Evolutionary conservation across 2,329 filamentous ascomycete genomes (phyloP), one percentile per base, ranked within the genome.

Genomic region (Penicillium sp.): DNA sequence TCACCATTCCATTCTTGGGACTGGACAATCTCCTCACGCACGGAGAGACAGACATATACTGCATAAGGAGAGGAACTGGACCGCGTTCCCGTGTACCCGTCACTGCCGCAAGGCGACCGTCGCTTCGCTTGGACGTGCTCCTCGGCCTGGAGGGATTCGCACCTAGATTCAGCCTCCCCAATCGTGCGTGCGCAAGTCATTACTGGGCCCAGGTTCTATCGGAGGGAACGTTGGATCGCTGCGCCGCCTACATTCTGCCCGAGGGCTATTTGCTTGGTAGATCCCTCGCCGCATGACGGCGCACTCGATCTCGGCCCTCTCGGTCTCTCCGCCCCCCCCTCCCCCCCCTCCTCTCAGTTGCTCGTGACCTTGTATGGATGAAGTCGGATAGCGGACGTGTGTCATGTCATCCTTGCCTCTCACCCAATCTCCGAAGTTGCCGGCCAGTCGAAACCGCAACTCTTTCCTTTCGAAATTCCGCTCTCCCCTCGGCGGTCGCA

Each of bases 381-480:
- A 57, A 61, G 57, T 49, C 56, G n/a, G 57, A 52, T 56, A 47
- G 56, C 49, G 58, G 40, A 56, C 58, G 52, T 57, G 58, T 66
- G 68, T 66, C 68, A 72, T 72, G 69, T 70, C 69, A 58, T 62
- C 68, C 61, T 65, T 69, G 53, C 63, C 60, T 58, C 52, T 60
- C 56, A 48, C 60, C 52, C 59, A 60, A 52, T 49, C 64, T 53
- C 59, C 66, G 51, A 56, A 65, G 45, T 60, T 64, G 57, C 60
- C 65, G 58, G 65, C 66, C 54, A 58, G 68, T 60, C 66, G 71
- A 55, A 69, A 67, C 61, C 67, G 67, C 60, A 62, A 54, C 51
- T 73, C 68, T 36, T 56, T 75, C 39, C 63, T 83, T 39, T 77
- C 78, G 48, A 76, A 76, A 58, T 72, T 84, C 55, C 76, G 76